phyloP scores from a whole-genome alignment of 2,329 filamentous ascomycete genomes.

The Botryotinia calthae region DNA sequence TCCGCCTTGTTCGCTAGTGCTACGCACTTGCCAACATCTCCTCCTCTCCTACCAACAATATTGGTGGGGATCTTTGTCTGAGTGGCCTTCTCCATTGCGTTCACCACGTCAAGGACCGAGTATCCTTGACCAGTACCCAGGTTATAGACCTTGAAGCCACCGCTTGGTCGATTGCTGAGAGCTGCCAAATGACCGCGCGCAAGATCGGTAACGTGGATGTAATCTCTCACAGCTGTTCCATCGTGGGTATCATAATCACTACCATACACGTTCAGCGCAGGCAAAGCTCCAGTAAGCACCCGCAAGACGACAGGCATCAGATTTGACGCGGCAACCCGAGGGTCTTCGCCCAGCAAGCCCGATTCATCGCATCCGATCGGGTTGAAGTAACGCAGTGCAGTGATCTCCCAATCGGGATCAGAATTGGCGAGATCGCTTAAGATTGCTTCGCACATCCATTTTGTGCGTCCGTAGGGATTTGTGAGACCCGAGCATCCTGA shows the following conservation, averaged over 20 bases:
- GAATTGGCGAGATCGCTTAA: slow-evolving; percentile 59
- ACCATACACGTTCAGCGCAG: slow-evolving; percentile 59
- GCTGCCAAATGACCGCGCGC: slow-evolving; percentile 63
- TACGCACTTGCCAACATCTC: slow-evolving; percentile 47
- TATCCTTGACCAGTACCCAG: slow-evolving; percentile 48
- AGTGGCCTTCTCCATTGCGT: slow-evolving; percentile 42
- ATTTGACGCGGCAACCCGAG: slow-evolving; percentile 59
- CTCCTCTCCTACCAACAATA: slow-evolving; percentile 42
- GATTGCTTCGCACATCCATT: slow-evolving; percentile 67
- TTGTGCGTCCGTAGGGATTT: slow-evolving; percentile 64
- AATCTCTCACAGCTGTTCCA: slow-evolving; percentile 65
- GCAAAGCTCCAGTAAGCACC: slow-evolving; percentile 54
- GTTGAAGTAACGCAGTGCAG: slow-evolving; percentile 65
- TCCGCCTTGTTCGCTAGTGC: slow-evolving; percentile 44
- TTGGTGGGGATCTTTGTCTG: slow-evolving; percentile 41
- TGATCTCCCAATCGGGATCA: slow-evolving; percentile 61
- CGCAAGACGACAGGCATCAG: slow-evolving; percentile 63
- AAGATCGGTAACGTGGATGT: slow-evolving; percentile 65
- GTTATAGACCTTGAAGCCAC: slow-evolving; percentile 46
- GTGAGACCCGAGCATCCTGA: slow-evolving; percentile 57
- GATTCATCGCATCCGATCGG: slow-evolving; percentile 64
- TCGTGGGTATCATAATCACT: slow-evolving; percentile 64
- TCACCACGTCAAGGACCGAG: slow-evolving; percentile 46
- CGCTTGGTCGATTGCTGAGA: slow-evolving; percentile 38
- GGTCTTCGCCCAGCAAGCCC: slow-evolving; percentile 62